A percentile compares a stretch with the other conserved stretches of the same genome.
Conservation (phyloP, 2,329 filamentous ascomycete species). For the Cercospora sesami region DNA sequence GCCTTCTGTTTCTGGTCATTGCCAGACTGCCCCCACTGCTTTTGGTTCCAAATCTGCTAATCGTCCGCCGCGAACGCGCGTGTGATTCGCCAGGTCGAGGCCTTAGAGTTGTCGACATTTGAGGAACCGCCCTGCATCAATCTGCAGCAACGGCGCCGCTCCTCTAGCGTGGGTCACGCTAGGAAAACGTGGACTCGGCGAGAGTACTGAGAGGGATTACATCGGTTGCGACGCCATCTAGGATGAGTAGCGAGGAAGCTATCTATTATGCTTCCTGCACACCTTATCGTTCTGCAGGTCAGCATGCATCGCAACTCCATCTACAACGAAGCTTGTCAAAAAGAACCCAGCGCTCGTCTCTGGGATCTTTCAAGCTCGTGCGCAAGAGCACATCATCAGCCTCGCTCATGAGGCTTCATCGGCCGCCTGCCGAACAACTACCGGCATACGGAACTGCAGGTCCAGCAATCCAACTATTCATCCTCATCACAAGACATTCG, state of each 20-base stretch:
- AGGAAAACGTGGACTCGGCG: constrained; percentile 13
- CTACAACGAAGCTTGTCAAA: background rate
- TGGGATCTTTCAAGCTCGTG: constrained; percentile 1
- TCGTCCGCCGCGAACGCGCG: background rate
- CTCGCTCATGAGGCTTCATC: background rate
- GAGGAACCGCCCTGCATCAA: constrained; percentile 3
- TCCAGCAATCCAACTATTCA: background rate
- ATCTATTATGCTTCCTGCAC: constrained; percentile 27
- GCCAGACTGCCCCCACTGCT: background rate
- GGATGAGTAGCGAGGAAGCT: constrained; percentile 17
- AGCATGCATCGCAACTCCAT: constrained; percentile 9
- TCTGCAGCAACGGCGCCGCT: constrained; percentile 10
- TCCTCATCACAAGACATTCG: background rate
- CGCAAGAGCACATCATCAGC: background rate
- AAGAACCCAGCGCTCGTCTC: background rate
- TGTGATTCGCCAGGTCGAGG: constrained; percentile 9
- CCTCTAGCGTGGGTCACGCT: constrained; percentile 8
- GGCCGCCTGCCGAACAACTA: constrained; percentile 1
- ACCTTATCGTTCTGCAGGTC: constrained; percentile 24
- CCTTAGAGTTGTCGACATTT: background rate
- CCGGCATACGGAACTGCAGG: background rate
- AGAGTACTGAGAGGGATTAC: constrained; percentile 11
- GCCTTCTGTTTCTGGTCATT: background rate
- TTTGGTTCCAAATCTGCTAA: constrained; percentile 4
- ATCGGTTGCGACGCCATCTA: constrained; percentile 14